Evolutionary conservation across 176 grass and related monocot genomes (phyloP), one percentile per base, ranked within the genome.

Genomic region (Cocos nucifera): DNA sequence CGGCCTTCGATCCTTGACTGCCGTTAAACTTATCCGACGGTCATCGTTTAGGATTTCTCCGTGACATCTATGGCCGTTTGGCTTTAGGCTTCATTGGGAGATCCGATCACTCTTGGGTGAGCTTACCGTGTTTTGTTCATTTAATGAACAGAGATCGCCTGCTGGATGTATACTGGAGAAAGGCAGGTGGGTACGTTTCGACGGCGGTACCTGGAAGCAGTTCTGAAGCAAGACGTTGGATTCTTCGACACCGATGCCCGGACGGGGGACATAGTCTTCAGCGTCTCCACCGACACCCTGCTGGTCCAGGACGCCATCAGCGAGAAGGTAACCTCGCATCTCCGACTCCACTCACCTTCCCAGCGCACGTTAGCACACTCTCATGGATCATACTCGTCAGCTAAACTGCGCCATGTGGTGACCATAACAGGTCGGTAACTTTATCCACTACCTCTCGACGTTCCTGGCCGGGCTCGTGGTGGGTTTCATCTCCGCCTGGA

Each of bases 231-330:
- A 79, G 94, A 98, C 50, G 88, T 98, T 0, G 88, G 94, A 39
- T 98, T 98, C 88, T 98, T 98, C 53, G 94, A 98, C 76, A 98
- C 94, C 14, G 88, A 98, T 66, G 87, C 85, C 28, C 85, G 94
- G 26, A 98, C 87, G 4, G 94, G 88, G 0, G 88, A 98, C 80
- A 98, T 98, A 58, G 88, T 98, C 53, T 98, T 92, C 74, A 81
- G 85, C 16, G 75, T 98, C 50, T 92, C 94, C 58, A 98, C 88
- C 23, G 94, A 98, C 65, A 92, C 88, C 39, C 81, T 98, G 60
- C 81, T 98, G 9, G 85, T 98, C 62, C 94, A 98, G 75, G 94
- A 98, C 18, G 88, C 94, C 71, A 89, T 98, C 55, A 84, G 94
- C 25, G 94, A 98, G 78, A 98, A 92, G 84, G 79, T 82, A 56